Evolutionary conservation across 176 grass and related monocot species (phyloP).

Genomic region (Dactylis glomerata): DNA sequence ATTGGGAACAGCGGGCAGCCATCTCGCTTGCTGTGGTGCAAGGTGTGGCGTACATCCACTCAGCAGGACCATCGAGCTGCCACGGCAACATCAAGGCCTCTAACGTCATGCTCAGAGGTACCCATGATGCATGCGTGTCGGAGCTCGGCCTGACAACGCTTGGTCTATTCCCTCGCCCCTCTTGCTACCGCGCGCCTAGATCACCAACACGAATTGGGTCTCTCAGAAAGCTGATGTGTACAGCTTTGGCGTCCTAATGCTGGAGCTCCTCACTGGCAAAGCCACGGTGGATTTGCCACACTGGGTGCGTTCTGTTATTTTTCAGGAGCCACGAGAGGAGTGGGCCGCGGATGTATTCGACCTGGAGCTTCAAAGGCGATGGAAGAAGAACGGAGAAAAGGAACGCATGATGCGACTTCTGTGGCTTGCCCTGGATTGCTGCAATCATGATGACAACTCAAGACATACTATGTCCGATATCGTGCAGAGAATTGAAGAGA

Average conservation of each 20-base stretch:
- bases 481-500: background rate
- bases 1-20: background rate
- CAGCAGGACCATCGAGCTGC: background rate
- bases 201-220: background rate
- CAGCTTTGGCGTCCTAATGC: background rate
- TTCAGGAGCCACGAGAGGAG: too few species aligned
- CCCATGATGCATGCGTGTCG: slow-evolving; percentile 16
- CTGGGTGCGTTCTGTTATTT: background rate
- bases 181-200: background rate
- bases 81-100: slow-evolving; percentile 35
- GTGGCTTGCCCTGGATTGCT: background rate
- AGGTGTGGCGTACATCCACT: slow-evolving; percentile 11
- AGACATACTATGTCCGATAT: background rate
- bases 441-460: background rate
- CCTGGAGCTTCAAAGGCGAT: background rate
- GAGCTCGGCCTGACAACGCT: background rate
- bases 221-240: background rate
- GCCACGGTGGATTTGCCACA: background rate
- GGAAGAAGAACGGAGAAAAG: background rate
- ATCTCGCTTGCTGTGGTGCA: slow-evolving; percentile 5
- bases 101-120: slow-evolving; percentile 18
- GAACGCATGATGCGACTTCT: background rate
- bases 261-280: background rate
- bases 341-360: background rate
- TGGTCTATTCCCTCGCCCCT: too few species aligned